These are phyloP conservation scores for Passiflora organensis DNA, from an alignment of 345 rosid species.

Conservation along the genomic window DNA sequence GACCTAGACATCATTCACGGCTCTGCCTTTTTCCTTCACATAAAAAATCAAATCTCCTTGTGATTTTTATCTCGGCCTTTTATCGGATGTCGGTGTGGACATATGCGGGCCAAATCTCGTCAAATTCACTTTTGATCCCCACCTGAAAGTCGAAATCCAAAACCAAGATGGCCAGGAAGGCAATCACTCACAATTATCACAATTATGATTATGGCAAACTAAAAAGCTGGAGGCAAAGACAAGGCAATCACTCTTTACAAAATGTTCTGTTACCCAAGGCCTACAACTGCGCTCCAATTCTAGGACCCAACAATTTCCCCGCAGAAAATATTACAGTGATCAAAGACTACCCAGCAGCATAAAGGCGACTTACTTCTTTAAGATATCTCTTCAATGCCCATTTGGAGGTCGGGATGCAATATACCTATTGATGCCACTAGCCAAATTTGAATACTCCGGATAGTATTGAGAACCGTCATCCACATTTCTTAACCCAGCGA, in stretches of 20 bases:
- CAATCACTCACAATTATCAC: too few species aligned
- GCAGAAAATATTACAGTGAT: slow-evolving; percentile 31
- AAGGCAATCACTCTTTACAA: slow-evolving; percentile 44
- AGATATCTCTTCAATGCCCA: slow-evolving; percentile 44
- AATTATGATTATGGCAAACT: neutral
- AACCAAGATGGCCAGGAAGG: too few species aligned
- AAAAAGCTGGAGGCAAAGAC: slow-evolving; percentile 24
- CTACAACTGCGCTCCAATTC: slow-evolving; percentile 52
- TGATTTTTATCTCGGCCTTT: too few species aligned
- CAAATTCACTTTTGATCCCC: too few species aligned
- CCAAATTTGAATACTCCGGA: slow-evolving; percentile 48
- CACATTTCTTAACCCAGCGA: slow-evolving; percentile 46
- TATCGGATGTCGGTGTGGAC: too few species aligned
- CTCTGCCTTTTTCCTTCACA: too few species aligned
- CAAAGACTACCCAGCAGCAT: slow-evolving; percentile 9
- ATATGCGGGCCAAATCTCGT: too few species aligned
- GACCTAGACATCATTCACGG: too few species aligned
- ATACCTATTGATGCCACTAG: slow-evolving; percentile 57
- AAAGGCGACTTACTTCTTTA: slow-evolving; percentile 8
- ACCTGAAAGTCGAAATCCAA: slow-evolving; percentile 1
- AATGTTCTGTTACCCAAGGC: slow-evolving; percentile 43
- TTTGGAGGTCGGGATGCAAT: slow-evolving; percentile 67
- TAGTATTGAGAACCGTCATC: slow-evolving; percentile 46
- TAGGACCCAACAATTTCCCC: slow-evolving; percentile 36
- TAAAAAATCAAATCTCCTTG: too few species aligned